Percentiles rank a stretch among this genome's conserved stretches.
phyloP scores from a whole-genome alignment of 2,329 filamentous ascomycete species.

The Trichophaea hybrida region DNA sequence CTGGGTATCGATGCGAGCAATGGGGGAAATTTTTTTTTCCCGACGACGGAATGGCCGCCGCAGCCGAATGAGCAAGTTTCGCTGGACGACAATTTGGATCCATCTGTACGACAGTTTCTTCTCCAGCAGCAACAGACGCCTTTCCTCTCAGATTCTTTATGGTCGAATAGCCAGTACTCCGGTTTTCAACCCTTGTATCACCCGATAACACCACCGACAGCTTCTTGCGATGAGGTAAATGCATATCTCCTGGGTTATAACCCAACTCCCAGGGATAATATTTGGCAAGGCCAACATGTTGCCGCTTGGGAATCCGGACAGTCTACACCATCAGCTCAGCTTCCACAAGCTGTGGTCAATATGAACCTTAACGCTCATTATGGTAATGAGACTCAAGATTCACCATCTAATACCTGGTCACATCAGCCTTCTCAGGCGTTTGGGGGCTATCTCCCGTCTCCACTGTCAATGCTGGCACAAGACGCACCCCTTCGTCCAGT shows the following conservation, averaged over 20 bases:
- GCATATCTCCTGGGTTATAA: constrained; percentile 17
- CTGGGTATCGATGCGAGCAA: constrained; percentile 14
- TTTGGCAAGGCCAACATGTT: constrained; percentile 14
- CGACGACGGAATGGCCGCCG: constrained; percentile 14
- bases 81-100: constrained; percentile 14
- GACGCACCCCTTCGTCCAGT: not conserved
- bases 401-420: not conserved
- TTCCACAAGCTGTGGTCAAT: constrained; percentile 12
- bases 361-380: constrained; percentile 1
- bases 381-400: not conserved
- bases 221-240: constrained; percentile 20
- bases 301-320: constrained; percentile 14
- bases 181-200: constrained; percentile 21
- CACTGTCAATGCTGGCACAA: not conserved
- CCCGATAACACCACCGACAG: constrained; percentile 19
- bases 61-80: constrained; percentile 11
- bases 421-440: not conserved
- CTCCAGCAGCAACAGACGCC: constrained; percentile 17
- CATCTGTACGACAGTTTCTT: constrained; percentile 17
- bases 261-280: constrained; percentile 18
- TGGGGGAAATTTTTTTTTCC: constrained; percentile 11
- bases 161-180: constrained; percentile 9
- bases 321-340: constrained; percentile 11
- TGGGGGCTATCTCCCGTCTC: not conserved
- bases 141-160: constrained; percentile 12